Evolutionary conservation across 2,329 filamentous ascomycete species (phyloP), one percentile per base, ranked within the genome.

Genomic region (Gremmenia infestans): DNA sequence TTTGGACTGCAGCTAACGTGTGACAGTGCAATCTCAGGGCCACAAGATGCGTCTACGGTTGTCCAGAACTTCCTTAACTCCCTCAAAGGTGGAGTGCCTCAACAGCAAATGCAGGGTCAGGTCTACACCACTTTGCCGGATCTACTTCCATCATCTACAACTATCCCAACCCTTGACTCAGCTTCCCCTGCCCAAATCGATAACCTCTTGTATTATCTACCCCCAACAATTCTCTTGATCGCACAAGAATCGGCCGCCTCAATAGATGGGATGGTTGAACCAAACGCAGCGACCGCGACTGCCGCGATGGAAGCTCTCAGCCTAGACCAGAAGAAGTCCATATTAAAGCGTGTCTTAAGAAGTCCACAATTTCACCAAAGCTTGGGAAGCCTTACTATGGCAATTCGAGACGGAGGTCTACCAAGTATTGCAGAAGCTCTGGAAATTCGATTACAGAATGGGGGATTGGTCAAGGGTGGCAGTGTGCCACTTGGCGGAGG

Each of bases 351-450:
- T 68, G 91, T 97, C 7, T 75, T 97, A 14, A 83, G 89, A 61
- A 95, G 89, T 62, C 93, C 94, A 17, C 94, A 99, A 69, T 91
- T 99, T 68, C 83, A 85, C 58, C 94, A 97, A 72, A 93, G 90
- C 63, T 74, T 97, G 40, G 83, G 85, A 0, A 94, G 88, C 69
- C 75, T 99, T 64, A 96, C 91, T 0, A 85, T 91, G 72, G 94
- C 94, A 12, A 77, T 99, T 54, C 81, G 91, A 55, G 93, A 97
- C 65, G 94, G 94, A 12, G 94, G 93, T 0, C 74, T 99, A 55
- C 92, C 93, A 4, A 95, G 86, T 65, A 88, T 99, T 61, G 88
- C 91, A 6, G 91, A 96, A 66, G 93, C 92, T 4, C 76, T 99
- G 40, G 82, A 85, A 6, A 82, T 97, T 56, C 83, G 85, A 63